Base-by-base conservation (phyloP, 345 rosid species). In the Sapria himalayana region DNA sequence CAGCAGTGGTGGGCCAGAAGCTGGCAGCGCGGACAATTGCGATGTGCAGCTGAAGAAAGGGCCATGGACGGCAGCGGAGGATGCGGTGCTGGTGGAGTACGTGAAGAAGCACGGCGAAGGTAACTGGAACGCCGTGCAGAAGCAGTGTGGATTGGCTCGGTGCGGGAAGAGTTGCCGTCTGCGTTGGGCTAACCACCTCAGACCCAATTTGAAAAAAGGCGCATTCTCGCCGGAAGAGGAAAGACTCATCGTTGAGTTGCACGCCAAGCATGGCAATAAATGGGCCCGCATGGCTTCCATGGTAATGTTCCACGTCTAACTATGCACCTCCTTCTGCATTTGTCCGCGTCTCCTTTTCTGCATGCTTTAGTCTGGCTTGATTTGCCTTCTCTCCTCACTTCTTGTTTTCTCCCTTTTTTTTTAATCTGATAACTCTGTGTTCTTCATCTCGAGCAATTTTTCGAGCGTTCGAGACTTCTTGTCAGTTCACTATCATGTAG, bases 261-360 rank as follows among this genome's bases (percentile, higher is more conserved):
- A 71, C 47, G 65, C 73, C 37, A 68, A 64, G 20, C 67, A 60
- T 2, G 78, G 78, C 22, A 71, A 71, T 43, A 71, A 67, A 48
- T 71, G 77, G 77, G 77, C 77, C 35, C 73, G 77, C 41, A 71
- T 71, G 77, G 77, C 77, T 2, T 56, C 73, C 47, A 70, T 66
- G 76, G 76, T 70, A 29, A 2, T 27, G 9, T 2, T 22, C 6
- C 45, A 21, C 0, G 10, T 10, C 10, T 35, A 23, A 25, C 1
- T 5, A 20, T 0, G 4, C 21, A 7, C 19, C 1, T 9, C 1
- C 4, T 37, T n/a, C n/a, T n/a, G n/a, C n/a, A n/a, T n/a, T n/a
- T n/a, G n/a, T n/a, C n/a, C n/a, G n/a, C n/a, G n/a, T n/a, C n/a
- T n/a, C n/a, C n/a, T n/a, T n/a, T n/a, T n/a, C n/a, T n/a, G n/a